A percentile compares a stretch with the other conserved stretches of the same genome.
Evolutionary conservation across 345 rosid species (phyloP).

Genomic region (Eucalyptus tenuipes): DNA sequence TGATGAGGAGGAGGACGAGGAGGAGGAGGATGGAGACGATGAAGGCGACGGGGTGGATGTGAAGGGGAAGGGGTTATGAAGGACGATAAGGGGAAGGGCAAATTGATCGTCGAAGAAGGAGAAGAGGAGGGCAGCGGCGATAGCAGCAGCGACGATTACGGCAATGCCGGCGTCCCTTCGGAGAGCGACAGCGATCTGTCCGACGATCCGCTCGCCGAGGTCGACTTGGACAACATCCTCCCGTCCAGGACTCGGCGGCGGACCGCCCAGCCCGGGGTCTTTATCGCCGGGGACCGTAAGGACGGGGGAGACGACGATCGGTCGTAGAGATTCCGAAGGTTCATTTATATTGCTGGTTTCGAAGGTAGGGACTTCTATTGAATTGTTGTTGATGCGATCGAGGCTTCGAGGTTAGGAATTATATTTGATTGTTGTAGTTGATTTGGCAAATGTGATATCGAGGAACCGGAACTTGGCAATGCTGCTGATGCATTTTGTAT

Average conservation of each 20-base stretch:
- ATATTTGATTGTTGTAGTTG: background rate
- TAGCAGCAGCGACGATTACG: slow-evolving; percentile 23
- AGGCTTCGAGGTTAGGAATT: background rate
- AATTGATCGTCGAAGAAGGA: slow-evolving; percentile 6
- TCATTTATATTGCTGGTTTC: background rate
- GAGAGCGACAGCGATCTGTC: slow-evolving; percentile 54
- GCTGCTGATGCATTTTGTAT: background rate
- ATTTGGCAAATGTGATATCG: background rate
- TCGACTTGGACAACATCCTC: slow-evolving; percentile 83
- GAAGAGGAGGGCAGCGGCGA: slow-evolving; percentile 28
- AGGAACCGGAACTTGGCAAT: background rate
- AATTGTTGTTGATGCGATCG: background rate
- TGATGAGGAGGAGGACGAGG: background rate
- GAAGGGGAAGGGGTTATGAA: slow-evolving; percentile 18
- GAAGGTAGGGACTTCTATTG: background rate
- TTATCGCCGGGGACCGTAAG: slow-evolving; percentile 17
- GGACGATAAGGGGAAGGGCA: slow-evolving; percentile 12
- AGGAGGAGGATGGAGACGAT: background rate
- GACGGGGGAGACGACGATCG: background rate
- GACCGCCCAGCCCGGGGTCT: slow-evolving; percentile 37
- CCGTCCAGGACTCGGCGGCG: slow-evolving; percentile 76
- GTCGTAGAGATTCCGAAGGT: background rate
- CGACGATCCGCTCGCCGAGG: slow-evolving; percentile 93
- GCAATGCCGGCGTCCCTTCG: slow-evolving; percentile 23
- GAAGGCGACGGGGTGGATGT: background rate